phyloP scores from a whole-genome alignment of 108 stramenopile species.

The Nitzschia palea region DNA sequence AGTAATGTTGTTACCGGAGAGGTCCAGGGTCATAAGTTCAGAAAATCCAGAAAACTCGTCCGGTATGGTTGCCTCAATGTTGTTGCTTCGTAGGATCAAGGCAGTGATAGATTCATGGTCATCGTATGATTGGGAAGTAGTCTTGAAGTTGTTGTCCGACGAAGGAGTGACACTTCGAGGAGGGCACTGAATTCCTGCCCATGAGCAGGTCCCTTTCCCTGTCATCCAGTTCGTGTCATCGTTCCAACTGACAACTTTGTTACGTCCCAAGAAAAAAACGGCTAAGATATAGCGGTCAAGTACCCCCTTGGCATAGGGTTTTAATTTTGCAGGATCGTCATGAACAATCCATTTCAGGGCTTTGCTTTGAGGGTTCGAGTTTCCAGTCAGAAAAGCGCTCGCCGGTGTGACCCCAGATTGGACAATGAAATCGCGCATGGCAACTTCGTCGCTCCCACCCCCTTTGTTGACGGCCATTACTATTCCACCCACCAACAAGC shows the following conservation, averaged over 20 bases:
- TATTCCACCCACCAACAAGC: constrained; percentile 5
- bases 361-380: constrained; percentile 10
- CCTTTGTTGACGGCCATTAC: neutral
- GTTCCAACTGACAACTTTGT: constrained; percentile 10
- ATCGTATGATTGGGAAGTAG: constrained; percentile 16
- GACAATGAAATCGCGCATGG: neutral
- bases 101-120: constrained; percentile 10
- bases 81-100: constrained; percentile 24
- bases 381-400: neutral
- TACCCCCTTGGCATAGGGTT: constrained; percentile 4
- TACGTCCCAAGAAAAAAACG: constrained; percentile 17
- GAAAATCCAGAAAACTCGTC: constrained; percentile 18
- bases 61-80: constrained; percentile 21
- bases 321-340: constrained; percentile 22
- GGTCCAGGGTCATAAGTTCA: neutral
- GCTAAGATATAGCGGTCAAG: constrained; percentile 34
- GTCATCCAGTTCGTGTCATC: constrained; percentile 37
- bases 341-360: constrained; percentile 25
- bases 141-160: constrained; percentile 5
- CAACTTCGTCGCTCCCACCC: neutral
- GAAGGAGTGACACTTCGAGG: constrained; percentile 3
- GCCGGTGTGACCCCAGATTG: constrained; percentile 12
- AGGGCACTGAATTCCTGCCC: constrained; percentile 47
- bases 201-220: constrained; percentile 33
- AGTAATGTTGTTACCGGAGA: constrained; percentile 18